Evolutionary conservation across 2,329 filamentous ascomycete species (phyloP).

Genomic region (Colletotrichum eremochloae): DNA sequence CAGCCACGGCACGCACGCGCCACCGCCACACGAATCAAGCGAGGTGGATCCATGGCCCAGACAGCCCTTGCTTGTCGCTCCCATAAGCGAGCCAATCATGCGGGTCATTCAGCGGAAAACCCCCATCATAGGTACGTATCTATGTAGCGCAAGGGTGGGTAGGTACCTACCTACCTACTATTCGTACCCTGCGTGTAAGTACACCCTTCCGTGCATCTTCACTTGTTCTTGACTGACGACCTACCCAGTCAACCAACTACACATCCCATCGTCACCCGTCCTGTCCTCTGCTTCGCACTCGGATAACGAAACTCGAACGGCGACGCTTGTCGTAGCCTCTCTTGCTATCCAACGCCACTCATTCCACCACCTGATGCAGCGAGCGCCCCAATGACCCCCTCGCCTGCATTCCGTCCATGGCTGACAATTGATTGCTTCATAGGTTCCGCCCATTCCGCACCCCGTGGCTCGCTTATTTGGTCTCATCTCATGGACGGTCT

Average conservation of each 20-base stretch:
- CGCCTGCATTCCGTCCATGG: background rate
- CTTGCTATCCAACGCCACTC: slow-evolving; percentile 8
- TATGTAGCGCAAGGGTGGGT: no score
- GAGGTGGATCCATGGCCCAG: no score
- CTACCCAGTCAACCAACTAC: background rate
- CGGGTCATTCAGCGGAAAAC: background rate
- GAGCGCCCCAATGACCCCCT: background rate
- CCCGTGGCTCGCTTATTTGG: background rate
- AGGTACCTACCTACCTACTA: no score
- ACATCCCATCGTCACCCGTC: no score
- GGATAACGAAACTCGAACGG: background rate
- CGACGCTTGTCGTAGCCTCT: background rate
- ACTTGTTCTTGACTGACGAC: background rate
- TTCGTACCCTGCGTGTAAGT: no score
- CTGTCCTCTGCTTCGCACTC: no score
- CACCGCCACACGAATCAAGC: no score
- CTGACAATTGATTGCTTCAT: background rate
- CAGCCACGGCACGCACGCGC: no score
- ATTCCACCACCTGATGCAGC: background rate
- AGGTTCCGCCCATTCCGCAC: background rate
- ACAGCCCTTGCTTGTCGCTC: no score
- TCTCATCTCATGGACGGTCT: background rate
- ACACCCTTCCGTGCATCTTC: no score
- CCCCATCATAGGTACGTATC: background rate
- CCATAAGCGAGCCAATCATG: background rate